Base-by-base conservation (phyloP, 495 filamentous ascomycete genomes). In the Lophiotrema nucula region DNA sequence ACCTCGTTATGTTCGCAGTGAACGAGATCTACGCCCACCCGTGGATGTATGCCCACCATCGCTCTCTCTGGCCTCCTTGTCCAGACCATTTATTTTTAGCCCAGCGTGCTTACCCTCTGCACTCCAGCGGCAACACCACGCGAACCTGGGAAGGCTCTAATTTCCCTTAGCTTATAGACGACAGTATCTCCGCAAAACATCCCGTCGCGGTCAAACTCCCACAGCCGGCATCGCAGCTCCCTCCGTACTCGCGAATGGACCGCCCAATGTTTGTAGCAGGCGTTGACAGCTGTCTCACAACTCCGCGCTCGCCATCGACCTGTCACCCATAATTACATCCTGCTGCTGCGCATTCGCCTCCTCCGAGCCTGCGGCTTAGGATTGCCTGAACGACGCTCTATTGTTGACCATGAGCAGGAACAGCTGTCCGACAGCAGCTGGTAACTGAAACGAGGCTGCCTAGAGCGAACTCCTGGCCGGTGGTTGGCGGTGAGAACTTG, bases 391-490 rank as follows among this genome's bases (percentile, higher is more conserved):
- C 15, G 31, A n/a, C 31, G 15, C 31, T 35, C 31, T 8, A 35
- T 15, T 15, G 31, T 35, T 15, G 31, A 35, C 31, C 15, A 8
- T 8, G 8, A 35, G 15, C 31, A 15, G 8, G 8, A 35, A 15
- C 22, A 48, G 27, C 38, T 38, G 56, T 53, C 56, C 56, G 56
- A 60, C 56, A 48, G 35, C 56, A 47, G 19, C 13, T 35, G 23
- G 15, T 15, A 48, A 47, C 37, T 61, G 58, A 61, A 61, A 61
- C 58, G 48, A 39, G 42, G 42, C 53, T 47, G 43, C 28, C 53
- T 26, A 21, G 27, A 46, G 11, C 22, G 16, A 13, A 12, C 42
- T 18, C 16, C 28, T 28, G 44, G 31, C 44, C 54, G 33, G 39
- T 33, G 25, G 56, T 60, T 60, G 56, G 56, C 56, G 39, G 42